Evolutionary conservation across 768 basidiomycete species (phyloP), one percentile per base, ranked within the genome.

Genomic region (Suillus plorans): DNA sequence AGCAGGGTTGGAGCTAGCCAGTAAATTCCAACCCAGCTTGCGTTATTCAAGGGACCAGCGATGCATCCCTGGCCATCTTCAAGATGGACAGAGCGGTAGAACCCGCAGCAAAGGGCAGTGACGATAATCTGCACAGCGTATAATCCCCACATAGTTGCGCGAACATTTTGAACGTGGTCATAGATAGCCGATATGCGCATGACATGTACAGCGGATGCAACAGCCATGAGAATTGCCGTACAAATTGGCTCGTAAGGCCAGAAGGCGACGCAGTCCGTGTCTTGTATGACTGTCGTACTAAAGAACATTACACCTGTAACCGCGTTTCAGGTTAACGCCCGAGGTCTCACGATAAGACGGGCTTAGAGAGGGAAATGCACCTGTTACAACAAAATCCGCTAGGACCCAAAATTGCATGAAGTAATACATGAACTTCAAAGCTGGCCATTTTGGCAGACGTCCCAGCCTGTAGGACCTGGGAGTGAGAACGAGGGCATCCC

Each of bases 211-310:
- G 90, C 89, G 62, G 88, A 84, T 8, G 85, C 83, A n/a, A 88
- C 89, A 18, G 76, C 74, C 62, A 95, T 84, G 49, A 95, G 83
- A 70, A 94, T 78, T 3, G 91, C 92, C 18, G 92, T 94, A 73
- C 87, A 87, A 71, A 95, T 93, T 66, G 92, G 92, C 70, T 95
- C 92, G 68, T 94, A 94, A 31, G 94, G 86, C 78, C 84, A 94
- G 78, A 94, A 92, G 16, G 83, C 81, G 56, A 80, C 74, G 74
- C 92, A 95, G 34, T 79, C 90, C 0, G 67, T 31, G 41, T 75
- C 74, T 66, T 82, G 82, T 2, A 82, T 74, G 79, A 86, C 90
- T 42, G 85, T 84, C 2, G 91, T 91, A 68, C 91, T 89, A 72
- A 94, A 95, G 79, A 95, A 94, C 61, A 89, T 90, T 58, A 91